Evolutionary conservation across 2,329 filamentous ascomycete species (phyloP), one percentile per base, ranked within the genome.

Genomic region (Pyricularia sp.): DNA sequence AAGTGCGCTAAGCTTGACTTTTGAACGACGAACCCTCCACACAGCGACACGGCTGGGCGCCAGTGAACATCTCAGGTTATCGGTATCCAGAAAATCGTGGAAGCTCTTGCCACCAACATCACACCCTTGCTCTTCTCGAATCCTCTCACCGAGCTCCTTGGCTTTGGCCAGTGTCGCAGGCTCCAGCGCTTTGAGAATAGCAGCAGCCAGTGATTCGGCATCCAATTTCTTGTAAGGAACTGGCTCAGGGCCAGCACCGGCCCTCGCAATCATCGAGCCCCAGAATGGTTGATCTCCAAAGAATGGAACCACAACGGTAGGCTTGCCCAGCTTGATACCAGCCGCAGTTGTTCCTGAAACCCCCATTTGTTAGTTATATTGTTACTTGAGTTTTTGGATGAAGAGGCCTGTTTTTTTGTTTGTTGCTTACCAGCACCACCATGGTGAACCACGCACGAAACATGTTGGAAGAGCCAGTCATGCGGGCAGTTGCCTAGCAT

Each of bases 281-380:
- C 91, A 93, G 75, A 93, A 93, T 65, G 89, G 85, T 76, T 93
- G 91, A 74, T 93, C 91, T 2, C 91, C 91, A 72, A 93, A 93
- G 78, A 93, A 93, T 0, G 91, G 91, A 1, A 93, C 88, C 30
- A 93, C 85, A 86, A 92, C 90, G 5, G 89, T 92, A 0, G 91
- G 91, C 73, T 85, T 86, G 3, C 85, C 91, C 71, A 85, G 90
- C 75, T 90, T 91, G 36, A 93, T 81, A 0, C 90, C 90, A 65
- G 90, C 90, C 1, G 91, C 91, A 0, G 90, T 92, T 0, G 91
- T 93, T 2, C 91, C 91, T 0, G 91, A 55, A 55, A 55, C 5
- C 20, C 9, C 17, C 20, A 55, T 9, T n/a, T 55, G 20, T 55
- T 55, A 55, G 20, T 9, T n/a, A 55, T 10, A 9, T 20, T 55